Percentiles rank a stretch among this genome's conserved stretches.
Conservation (phyloP, 2,329 filamentous ascomycete species). For the Verruconis gallopava region DNA sequence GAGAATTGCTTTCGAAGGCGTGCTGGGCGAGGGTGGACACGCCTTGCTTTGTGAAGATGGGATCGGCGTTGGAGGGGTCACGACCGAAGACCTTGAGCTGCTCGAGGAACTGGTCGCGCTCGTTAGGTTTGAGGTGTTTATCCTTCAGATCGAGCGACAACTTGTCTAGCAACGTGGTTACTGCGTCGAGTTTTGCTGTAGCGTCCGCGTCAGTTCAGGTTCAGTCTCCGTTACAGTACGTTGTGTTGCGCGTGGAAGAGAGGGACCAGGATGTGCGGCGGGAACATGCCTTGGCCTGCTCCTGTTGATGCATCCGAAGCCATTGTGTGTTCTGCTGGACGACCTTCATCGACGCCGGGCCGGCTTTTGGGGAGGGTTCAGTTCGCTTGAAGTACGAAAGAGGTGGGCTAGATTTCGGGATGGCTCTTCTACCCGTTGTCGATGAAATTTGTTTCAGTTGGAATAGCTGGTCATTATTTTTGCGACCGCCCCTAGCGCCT, state of each 20-base stretch:
- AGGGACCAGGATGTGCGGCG: no score
- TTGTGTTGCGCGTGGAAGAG: neutral
- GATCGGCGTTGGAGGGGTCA: slow-evolving; percentile 56
- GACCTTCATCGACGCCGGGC: no score
- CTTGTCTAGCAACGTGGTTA: slow-evolving; percentile 49
- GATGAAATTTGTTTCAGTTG: no score
- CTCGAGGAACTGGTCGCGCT: slow-evolving; percentile 44
- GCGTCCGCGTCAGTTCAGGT: no score
- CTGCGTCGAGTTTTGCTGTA: slow-evolving; percentile 55
- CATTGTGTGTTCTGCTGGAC: no score
- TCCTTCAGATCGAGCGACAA: slow-evolving; percentile 50
- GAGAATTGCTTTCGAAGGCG: slow-evolving; percentile 53
- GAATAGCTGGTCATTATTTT: no score
- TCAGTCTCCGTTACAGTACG: neutral
- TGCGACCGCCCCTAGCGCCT: no score
- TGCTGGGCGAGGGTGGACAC: slow-evolving; percentile 59
- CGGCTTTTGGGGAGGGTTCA: no score
- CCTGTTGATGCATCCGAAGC: no score
- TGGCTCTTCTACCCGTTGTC: no score
- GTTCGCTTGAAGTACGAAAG: no score
- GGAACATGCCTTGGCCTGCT: neutral
- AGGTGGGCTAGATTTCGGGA: no score
- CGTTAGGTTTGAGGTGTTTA: slow-evolving; percentile 43
- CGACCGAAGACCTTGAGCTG: slow-evolving; percentile 70
- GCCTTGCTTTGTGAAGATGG: slow-evolving; percentile 72